These are phyloP conservation scores for Porcisia deanei DNA, from an alignment of 208 protist genomes.

Conservation along the genomic window DNA sequence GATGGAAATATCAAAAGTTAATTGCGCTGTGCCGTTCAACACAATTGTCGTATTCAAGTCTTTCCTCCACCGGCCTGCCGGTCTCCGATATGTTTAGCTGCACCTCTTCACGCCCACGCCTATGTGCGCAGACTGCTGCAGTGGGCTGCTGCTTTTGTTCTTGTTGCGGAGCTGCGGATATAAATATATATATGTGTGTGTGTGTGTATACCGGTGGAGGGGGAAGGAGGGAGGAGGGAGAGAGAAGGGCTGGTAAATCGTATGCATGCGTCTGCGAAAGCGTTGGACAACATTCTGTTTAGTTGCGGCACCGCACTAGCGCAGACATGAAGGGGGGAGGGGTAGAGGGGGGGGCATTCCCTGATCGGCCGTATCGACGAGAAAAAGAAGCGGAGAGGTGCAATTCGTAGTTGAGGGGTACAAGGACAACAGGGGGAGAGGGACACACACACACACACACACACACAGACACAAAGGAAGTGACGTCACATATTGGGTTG, in stretches of 20 bases:
- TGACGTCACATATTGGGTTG: not conserved
- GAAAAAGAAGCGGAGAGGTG: not conserved
- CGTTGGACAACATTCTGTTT: not conserved
- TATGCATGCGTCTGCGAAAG: not conserved
- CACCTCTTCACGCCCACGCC: not conserved
- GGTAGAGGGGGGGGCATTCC: not conserved
- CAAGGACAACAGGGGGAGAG: not conserved
- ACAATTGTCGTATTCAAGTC: too few species aligned
- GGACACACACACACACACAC: not conserved
- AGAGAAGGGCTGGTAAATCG: not conserved
- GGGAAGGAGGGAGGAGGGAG: not conserved
- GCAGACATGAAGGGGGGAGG: not conserved
- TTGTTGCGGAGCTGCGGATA: not conserved
- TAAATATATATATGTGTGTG: not conserved
- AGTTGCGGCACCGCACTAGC: not conserved
- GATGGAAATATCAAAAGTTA: too few species aligned
- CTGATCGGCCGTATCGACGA: not conserved
- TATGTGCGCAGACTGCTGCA: not conserved
- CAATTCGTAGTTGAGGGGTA: not conserved
- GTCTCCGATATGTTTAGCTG: not conserved
- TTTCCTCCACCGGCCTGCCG: too few species aligned
- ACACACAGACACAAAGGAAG: not conserved
- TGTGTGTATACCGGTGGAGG: not conserved
- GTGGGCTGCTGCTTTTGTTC: not conserved
- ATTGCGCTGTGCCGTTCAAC: too few species aligned